Percentiles rank a stretch among this genome's conserved stretches.
Evolutionary conservation across 208 protist species (phyloP).

Genomic region (Trypanosoma grayi): DNA sequence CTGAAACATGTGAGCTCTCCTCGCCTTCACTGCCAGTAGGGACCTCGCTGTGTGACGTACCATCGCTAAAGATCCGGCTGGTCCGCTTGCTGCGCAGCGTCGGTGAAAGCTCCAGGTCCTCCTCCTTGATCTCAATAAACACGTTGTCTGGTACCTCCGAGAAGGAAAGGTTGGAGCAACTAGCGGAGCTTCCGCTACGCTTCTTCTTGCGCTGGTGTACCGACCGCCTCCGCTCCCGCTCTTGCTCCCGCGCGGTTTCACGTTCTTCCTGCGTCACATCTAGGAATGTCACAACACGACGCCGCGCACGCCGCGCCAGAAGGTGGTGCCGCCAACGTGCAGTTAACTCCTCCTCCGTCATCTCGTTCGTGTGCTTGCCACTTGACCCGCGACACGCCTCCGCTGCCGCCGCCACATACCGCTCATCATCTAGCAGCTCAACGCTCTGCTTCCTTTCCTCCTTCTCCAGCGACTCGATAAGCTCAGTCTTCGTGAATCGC

Average conservation of each 20-base stretch:
- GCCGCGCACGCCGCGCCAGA: slow-evolving; percentile 27
- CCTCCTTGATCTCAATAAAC: slow-evolving; percentile 48
- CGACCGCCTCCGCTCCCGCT: slow-evolving; percentile 13
- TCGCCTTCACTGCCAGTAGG: background rate
- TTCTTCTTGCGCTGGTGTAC: slow-evolving; percentile 31
- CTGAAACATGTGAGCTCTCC: background rate
- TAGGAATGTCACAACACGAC: slow-evolving; percentile 39
- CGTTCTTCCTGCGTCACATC: slow-evolving; percentile 27
- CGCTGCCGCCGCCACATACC: slow-evolving; percentile 32
- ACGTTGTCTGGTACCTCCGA: slow-evolving; percentile 47
- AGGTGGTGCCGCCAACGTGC: slow-evolving; percentile 41
- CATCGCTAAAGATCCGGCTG: slow-evolving; percentile 26
- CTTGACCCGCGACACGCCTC: slow-evolving; percentile 11
- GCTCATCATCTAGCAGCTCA: slow-evolving; percentile 42
- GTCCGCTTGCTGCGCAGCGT: slow-evolving; percentile 17
- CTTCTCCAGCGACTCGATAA: slow-evolving; percentile 47
- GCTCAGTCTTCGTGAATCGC: slow-evolving; percentile 22
- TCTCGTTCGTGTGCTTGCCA: slow-evolving; percentile 17
- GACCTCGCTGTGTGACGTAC: slow-evolving; percentile 13
- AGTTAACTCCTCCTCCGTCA: slow-evolving; percentile 35
- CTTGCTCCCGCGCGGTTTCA: background rate
- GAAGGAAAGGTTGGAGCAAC: slow-evolving; percentile 33
- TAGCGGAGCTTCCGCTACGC: slow-evolving; percentile 9
- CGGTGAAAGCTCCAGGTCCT: background rate
- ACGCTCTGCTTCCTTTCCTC: slow-evolving; percentile 51